Evolutionary conservation across 192 early-diverging fungal species (phyloP), one percentile per base, ranked within the genome.

Genomic region (Entrophospora sp.): DNA sequence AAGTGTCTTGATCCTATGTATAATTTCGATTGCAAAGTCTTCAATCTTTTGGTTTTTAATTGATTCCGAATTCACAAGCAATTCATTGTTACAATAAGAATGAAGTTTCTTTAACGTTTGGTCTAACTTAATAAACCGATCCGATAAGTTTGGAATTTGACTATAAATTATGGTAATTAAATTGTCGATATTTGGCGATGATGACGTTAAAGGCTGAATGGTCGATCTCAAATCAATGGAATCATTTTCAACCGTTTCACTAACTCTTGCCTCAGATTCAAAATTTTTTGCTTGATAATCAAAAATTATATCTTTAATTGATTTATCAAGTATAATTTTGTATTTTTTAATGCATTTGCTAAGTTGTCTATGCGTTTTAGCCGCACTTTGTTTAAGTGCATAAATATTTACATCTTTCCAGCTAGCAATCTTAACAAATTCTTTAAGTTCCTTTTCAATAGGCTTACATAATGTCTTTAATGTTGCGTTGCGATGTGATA

Each of bases 361-460:
- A 48, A 99, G 72, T 34, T 94, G 93, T 56, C 86, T 75, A 74
- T 99, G 97, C 7, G 94, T 92, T 75, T 90, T 86, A 38, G 85
- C 87, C 0, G 97, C 92, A 77, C 89, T 91, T 61, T 91, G 89
- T 25, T 87, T 82, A 34, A 99, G 72, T 0, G 97, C 94, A 62
- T 87, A 89, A 8, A 94, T 89, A 65, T 95, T 99, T 16, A 93
- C 87, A 70, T 99, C 97, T 73, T 95, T 95, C 93, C 94, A 99
- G 44, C 81, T 89, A 4, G 95, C 95, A 66, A 99, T 92, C 77
- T 92, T 88, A 34, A 99, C 93, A 66, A 92, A 95, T 60, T 93
- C 91, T 46, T 88, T 81, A 71, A 99, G 79, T 25, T 97, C 93
- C 64, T 92, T 92, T 36, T 83, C 78, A 34, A 99, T 87, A 1